Percentiles rank a stretch among this genome's conserved stretches.
phyloP scores from a whole-genome alignment of 2,329 filamentous ascomycete genomes.

The Alternaria ethzedia region DNA sequence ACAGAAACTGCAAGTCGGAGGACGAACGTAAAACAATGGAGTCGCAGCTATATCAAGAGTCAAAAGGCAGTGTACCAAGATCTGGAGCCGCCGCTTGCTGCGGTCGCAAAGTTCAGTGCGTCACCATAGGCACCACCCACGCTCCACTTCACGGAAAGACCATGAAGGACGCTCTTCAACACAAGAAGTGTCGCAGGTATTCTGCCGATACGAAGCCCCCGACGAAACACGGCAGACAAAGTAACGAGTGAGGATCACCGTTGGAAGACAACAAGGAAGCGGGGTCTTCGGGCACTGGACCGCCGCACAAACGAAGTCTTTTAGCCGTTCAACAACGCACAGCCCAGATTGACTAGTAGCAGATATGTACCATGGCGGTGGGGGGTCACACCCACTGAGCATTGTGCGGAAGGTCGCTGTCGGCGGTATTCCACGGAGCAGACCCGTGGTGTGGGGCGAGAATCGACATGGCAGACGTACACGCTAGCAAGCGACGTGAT shows the following conservation, averaged over 20 bases:
- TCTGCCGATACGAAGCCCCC: not conserved
- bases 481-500: not conserved
- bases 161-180: not conserved
- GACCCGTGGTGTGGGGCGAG: conserved; percentile 11
- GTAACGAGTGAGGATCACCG: conserved; percentile 1
- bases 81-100: conserved; percentile 1
- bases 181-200: not conserved
- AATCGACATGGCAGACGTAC: not conserved
- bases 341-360: conserved; percentile 7
- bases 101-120: conserved; percentile 2
- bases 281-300: not conserved
- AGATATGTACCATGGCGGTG: conserved; percentile 5
- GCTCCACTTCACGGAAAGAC: not conserved
- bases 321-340: conserved; percentile 21
- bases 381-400: conserved; percentile 9
- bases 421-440: conserved; percentile 1
- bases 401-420: conserved; percentile 1
- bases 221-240: not conserved
- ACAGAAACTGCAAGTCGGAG: not conserved
- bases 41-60: not conserved
- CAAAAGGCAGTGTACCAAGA: conserved; percentile 3
- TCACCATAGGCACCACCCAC: not conserved
- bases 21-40: not conserved
- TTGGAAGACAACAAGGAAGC: conserved; percentile 6
- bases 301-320: conserved; percentile 5